These are phyloP conservation scores for Dioscorea cayenensis DNA, from an alignment of 116 monocot species.

Conservation along the genomic window DNA sequence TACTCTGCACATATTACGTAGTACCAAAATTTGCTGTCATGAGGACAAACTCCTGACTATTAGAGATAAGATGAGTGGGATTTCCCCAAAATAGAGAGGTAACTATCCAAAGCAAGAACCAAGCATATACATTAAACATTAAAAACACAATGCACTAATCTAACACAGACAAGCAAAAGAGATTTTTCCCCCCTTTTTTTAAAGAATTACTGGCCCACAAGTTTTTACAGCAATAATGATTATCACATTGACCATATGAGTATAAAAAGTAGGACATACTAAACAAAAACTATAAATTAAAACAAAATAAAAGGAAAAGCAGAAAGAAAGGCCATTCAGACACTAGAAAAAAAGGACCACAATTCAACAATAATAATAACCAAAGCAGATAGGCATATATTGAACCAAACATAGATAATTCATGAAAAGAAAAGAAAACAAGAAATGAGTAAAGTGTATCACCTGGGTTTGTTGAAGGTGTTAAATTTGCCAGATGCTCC, in stretches of 20 bases:
- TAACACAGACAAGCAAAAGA: not conserved
- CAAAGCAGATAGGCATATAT: not conserved
- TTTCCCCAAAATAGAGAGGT: too few species aligned
- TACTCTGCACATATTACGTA: too few species aligned
- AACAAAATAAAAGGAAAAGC: not conserved
- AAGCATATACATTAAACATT: too few species aligned
- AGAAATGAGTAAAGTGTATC: not conserved
- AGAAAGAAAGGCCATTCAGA: too few species aligned
- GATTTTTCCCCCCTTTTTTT: not conserved
- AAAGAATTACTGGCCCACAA: not conserved
- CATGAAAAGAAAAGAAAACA: constrained; percentile 2
- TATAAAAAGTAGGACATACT: not conserved
- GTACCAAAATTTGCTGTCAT: too few species aligned
- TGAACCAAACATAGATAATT: not conserved
- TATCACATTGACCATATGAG: not conserved
- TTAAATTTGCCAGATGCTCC: constrained; percentile 24
- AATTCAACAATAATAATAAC: not conserved
- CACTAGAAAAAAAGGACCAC: not conserved
- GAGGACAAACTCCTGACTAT: too few species aligned
- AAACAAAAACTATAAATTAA: not conserved
- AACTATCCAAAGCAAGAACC: too few species aligned
- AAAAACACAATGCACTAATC: too few species aligned
- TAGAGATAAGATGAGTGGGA: too few species aligned
- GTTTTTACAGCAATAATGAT: not conserved
- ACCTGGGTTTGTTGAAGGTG: constrained; percentile 32